These are phyloP conservation scores for Botrytis squamosa DNA, from an alignment of 2,329 filamentous ascomycete species.

Conservation along the genomic window DNA sequence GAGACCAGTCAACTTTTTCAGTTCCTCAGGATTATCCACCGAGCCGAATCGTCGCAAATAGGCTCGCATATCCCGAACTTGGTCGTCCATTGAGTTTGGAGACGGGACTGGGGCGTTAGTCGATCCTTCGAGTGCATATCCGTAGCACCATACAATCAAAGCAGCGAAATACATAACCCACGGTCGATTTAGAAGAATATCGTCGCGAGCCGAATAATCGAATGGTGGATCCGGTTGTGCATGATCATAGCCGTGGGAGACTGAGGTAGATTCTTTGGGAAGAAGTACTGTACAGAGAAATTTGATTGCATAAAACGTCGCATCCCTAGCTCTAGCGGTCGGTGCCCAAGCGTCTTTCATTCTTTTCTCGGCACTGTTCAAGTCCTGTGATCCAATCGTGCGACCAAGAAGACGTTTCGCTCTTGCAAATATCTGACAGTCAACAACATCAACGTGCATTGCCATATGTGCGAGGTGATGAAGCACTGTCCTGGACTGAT, in stretches of 20 bases:
- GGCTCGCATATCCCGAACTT: slow-evolving; percentile 73
- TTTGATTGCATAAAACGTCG: slow-evolving; percentile 86
- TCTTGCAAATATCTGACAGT: slow-evolving; percentile 92
- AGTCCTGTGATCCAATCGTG: slow-evolving; percentile 78
- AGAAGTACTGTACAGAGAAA: slow-evolving; percentile 85
- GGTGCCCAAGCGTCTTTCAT: slow-evolving; percentile 91
- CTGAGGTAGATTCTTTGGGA: slow-evolving; percentile 50
- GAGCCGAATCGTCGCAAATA: slow-evolving; percentile 73
- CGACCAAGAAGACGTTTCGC: slow-evolving; percentile 82
- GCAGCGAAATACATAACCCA: slow-evolving; percentile 96
- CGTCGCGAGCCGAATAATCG: slow-evolving; percentile 79
- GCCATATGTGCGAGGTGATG: slow-evolving; percentile 97
- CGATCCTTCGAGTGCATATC: slow-evolving; percentile 83
- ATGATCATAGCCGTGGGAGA: slow-evolving; percentile 25
- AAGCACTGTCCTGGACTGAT: slow-evolving; percentile 83
- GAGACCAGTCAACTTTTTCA: slow-evolving; percentile 70
- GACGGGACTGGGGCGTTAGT: slow-evolving; percentile 49
- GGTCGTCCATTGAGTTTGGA: slow-evolving; percentile 59
- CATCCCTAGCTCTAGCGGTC: slow-evolving; percentile 82
- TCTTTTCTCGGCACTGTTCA: slow-evolving; percentile 72
- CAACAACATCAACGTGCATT: slow-evolving; percentile 96
- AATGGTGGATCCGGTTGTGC: slow-evolving; percentile 41
- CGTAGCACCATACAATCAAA: slow-evolving; percentile 93
- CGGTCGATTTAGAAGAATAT: slow-evolving; percentile 84
- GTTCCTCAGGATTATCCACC: slow-evolving; percentile 71